Conservation (phyloP, 164 flowering plant genomes). For the Stephania yunnanensis region DNA sequence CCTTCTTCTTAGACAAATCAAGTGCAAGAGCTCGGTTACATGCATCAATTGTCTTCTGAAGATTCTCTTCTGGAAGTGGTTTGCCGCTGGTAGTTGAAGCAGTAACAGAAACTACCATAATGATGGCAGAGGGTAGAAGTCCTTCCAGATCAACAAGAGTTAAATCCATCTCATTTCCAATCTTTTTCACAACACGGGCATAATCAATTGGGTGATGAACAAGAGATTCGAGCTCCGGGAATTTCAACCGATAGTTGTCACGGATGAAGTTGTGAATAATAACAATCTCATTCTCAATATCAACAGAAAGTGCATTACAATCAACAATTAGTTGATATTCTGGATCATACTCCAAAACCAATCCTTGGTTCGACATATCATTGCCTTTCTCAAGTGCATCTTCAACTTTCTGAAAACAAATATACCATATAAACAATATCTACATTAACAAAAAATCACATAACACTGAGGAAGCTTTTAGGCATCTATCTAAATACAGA, state of each 20-base stretch:
- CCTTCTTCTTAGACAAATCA: slow-evolving; percentile 79
- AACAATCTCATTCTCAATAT: slow-evolving; percentile 85
- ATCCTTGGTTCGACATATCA: slow-evolving; percentile 42
- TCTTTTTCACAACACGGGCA: slow-evolving; percentile 93
- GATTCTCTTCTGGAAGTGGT: slow-evolving; percentile 81
- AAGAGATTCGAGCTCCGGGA: slow-evolving; percentile 93
- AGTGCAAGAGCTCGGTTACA: slow-evolving; percentile 93
- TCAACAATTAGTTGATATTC: slow-evolving; percentile 93
- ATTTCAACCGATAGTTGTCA: slow-evolving; percentile 80
- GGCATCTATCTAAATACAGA: too few species aligned
- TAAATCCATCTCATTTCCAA: slow-evolving; percentile 83
- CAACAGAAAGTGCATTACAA: slow-evolving; percentile 84
- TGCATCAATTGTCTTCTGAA: slow-evolving; percentile 77
- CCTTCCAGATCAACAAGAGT: slow-evolving; percentile 96
- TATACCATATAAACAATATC: not conserved
- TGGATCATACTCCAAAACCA: slow-evolving; percentile 88
- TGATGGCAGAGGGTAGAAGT: slow-evolving; percentile 82
- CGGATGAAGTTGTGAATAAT: slow-evolving; percentile 92
- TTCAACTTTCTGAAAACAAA: slow-evolving; percentile 82
- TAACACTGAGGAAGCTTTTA: not conserved
- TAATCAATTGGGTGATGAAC: slow-evolving; percentile 98
- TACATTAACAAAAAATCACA: not conserved
- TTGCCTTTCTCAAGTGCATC: slow-evolving; percentile 72
- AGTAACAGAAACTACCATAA: slow-evolving; percentile 95
- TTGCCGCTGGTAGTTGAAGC: slow-evolving; percentile 92